A percentile compares a stretch with the other conserved stretches of the same genome.
These are phyloP conservation scores for Scedosporium apiospermum DNA, from an alignment of 2,329 filamentous ascomycete genomes.

Conservation along the genomic window DNA sequence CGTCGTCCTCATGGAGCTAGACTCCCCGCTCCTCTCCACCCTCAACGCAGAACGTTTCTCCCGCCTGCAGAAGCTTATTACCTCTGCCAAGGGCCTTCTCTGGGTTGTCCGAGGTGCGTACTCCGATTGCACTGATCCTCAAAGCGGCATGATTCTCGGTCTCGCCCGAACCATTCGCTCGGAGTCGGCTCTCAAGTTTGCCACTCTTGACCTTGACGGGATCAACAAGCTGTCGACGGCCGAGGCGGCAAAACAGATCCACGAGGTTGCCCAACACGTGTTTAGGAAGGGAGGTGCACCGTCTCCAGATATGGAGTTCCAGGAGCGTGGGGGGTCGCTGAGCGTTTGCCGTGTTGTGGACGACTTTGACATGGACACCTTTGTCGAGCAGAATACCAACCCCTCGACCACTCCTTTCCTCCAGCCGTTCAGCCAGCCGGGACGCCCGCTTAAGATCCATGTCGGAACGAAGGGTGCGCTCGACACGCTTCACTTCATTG, in stretches of 20 bases:
- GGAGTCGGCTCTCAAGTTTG: slow-evolving; percentile 32
- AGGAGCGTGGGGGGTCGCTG: slow-evolving; percentile 25
- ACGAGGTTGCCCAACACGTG: slow-evolving; percentile 11
- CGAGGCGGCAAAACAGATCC: not conserved
- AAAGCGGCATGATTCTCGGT: slow-evolving; percentile 34
- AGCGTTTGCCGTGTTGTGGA: slow-evolving; percentile 29
- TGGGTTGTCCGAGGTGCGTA: slow-evolving; percentile 32
- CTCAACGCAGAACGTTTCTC: slow-evolving; percentile 28
- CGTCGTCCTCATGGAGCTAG: slow-evolving; percentile 34
- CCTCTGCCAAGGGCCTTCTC: slow-evolving; percentile 23
- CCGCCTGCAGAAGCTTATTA: slow-evolving; percentile 23
- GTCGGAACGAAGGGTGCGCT: slow-evolving; percentile 15
- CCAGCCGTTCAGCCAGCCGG: slow-evolving; percentile 8
- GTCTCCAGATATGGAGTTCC: slow-evolving; percentile 31
- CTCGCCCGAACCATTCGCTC: slow-evolving; percentile 35
- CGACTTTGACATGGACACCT: slow-evolving; percentile 29
- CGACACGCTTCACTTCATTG: slow-evolving; percentile 16
- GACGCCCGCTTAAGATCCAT: slow-evolving; percentile 13
- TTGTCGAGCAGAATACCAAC: slow-evolving; percentile 29
- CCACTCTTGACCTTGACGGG: slow-evolving; percentile 33
- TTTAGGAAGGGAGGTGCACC: slow-evolving; percentile 20
- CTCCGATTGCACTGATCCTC: slow-evolving; percentile 21
- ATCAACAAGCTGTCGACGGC: slow-evolving; percentile 8
- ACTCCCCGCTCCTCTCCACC: slow-evolving; percentile 30
- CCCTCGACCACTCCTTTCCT: not conserved